These are phyloP conservation scores for Salix koriyanagi DNA, from an alignment of 345 rosid species.

Conservation along the genomic window DNA sequence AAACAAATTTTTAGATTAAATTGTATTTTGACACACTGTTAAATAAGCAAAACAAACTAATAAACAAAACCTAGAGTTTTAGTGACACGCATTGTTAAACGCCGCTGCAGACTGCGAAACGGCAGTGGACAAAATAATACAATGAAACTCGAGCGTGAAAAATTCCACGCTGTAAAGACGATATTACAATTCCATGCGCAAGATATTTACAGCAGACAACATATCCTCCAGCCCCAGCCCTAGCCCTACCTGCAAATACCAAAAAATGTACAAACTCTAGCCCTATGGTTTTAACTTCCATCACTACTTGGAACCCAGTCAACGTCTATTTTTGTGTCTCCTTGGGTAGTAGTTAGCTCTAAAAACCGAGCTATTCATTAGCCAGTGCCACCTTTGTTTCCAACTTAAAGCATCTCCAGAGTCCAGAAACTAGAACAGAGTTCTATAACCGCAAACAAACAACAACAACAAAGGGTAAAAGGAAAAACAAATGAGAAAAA, in stretches of 20 bases:
- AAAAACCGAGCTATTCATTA: conserved; percentile 36
- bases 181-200: conserved; percentile 20
- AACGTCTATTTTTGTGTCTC: neutral
- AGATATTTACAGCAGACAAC: conserved; percentile 29
- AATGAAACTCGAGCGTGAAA: neutral
- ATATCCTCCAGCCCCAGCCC: neutral
- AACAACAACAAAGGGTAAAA: neutral
- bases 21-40: too few species aligned
- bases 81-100: neutral
- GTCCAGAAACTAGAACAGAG: conserved; percentile 11
- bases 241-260: conserved; percentile 6
- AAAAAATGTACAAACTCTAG: conserved; percentile 29
- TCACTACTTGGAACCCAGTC: conserved; percentile 18
- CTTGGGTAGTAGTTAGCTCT: conserved; percentile 34
- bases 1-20: too few species aligned
- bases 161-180: conserved; percentile 5
- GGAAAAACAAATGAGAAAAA: too few species aligned
- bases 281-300: conserved; percentile 13
- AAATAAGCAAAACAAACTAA: too few species aligned
- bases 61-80: too few species aligned
- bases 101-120: too few species aligned
- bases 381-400: conserved; percentile 3
- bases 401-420: conserved; percentile 14
- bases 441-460: conserved; percentile 11
- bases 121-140: neutral